A percentile compares a stretch with the other conserved stretches of the same genome.
phyloP scores from a whole-genome alignment of 2,329 filamentous ascomycete genomes.

The Penicillium glabrum region DNA sequence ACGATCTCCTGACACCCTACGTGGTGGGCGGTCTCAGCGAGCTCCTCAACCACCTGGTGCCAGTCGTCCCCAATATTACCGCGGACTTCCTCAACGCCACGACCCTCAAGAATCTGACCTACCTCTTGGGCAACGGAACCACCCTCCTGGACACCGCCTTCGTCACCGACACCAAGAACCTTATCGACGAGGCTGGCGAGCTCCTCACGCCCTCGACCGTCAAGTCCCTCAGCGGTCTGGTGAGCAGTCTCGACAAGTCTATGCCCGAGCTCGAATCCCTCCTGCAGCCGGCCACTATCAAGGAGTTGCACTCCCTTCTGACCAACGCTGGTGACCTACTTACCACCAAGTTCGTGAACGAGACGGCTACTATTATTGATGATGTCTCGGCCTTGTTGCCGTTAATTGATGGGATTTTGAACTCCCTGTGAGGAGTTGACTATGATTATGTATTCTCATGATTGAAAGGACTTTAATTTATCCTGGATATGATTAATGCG shows the following conservation, averaged over 20 bases:
- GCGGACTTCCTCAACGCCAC: constrained; percentile 25
- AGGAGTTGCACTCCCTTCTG: constrained; percentile 25
- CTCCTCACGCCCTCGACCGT: constrained; percentile 30
- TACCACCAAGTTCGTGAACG: constrained; percentile 28
- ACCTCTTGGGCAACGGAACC: constrained; percentile 33
- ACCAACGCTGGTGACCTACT: constrained; percentile 29
- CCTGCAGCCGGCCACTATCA: constrained; percentile 23
- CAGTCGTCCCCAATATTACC: constrained; percentile 20
- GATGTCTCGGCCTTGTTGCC: constrained; percentile 21
- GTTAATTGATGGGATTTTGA: constrained; percentile 18
- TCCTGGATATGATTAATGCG: constrained; percentile 21
- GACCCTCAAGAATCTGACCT: constrained; percentile 28
- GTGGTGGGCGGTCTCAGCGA: constrained; percentile 21
- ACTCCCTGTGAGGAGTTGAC: constrained; percentile 16
- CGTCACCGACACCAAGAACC: constrained; percentile 27
- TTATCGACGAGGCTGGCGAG: constrained; percentile 30
- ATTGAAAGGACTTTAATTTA: constrained; percentile 14
- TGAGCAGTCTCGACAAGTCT: constrained; percentile 26
- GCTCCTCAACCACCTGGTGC: constrained; percentile 19
- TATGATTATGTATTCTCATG: constrained; percentile 15
- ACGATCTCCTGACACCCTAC: constrained; percentile 19
- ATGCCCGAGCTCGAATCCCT: constrained; percentile 31
- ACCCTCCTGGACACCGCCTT: constrained; percentile 30
- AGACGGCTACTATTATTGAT: constrained; percentile 19
- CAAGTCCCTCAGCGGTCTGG: constrained; percentile 25